Conservation (phyloP, 768 basidiomycete genomes). For the Nidularia pulvinata region DNA sequence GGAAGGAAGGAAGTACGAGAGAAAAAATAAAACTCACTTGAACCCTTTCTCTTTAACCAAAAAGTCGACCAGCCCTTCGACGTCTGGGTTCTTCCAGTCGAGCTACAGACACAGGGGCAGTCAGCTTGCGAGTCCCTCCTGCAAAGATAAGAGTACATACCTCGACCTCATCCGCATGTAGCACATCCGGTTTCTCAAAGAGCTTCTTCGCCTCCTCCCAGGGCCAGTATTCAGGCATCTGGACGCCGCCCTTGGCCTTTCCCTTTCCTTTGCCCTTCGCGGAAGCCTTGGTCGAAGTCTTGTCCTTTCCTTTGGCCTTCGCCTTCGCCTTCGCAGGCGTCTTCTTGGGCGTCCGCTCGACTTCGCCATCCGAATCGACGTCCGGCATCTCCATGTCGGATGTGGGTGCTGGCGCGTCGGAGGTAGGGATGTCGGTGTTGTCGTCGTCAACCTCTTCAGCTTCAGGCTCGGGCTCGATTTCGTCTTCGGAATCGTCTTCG, state of each 20-base stretch:
- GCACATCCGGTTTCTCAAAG: slow-evolving; percentile 89
- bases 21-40: slow-evolving; percentile 58
- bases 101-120: slow-evolving; percentile 45
- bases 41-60: slow-evolving; percentile 95
- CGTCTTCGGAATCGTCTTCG: slow-evolving; percentile 21
- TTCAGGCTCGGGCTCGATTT: slow-evolving; percentile 16
- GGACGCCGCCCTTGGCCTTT: slow-evolving; percentile 76
- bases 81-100: slow-evolving; percentile 92
- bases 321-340: slow-evolving; percentile 34
- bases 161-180: slow-evolving; percentile 83
- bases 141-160: slow-evolving; percentile 30
- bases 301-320: slow-evolving; percentile 37
- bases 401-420: slow-evolving; percentile 39
- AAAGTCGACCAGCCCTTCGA: slow-evolving; percentile 93
- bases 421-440: neutral
- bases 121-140: neutral
- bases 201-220: slow-evolving; percentile 94
- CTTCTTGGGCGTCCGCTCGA: slow-evolving; percentile 12
- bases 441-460: neutral
- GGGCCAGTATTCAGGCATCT: slow-evolving; percentile 94
- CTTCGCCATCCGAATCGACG: slow-evolving; percentile 20
- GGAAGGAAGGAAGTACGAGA: neutral
- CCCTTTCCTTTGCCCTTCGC: slow-evolving; percentile 43
- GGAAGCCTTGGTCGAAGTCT: slow-evolving; percentile 35
- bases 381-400: slow-evolving; percentile 38